Evolutionary conservation across 345 rosid species (phyloP).

Genomic region (sweet orange (Citrus sinensis)): DNA sequence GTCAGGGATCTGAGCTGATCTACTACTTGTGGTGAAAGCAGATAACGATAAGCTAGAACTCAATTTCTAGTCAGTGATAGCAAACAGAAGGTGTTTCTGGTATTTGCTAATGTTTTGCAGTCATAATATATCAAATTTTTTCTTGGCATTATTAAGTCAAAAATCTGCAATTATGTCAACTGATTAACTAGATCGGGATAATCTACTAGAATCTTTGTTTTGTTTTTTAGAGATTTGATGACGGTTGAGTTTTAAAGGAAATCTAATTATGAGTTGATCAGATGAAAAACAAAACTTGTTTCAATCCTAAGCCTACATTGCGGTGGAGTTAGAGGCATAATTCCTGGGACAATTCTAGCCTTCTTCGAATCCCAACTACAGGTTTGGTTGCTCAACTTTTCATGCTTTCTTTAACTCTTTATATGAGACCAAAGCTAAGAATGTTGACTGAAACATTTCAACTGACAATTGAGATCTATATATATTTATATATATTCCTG

Average conservation of each 20-base stretch:
- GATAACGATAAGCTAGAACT: not conserved
- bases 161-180: not conserved
- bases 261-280: not conserved
- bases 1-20: not conserved
- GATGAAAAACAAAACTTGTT: not conserved
- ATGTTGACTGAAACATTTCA: not conserved
- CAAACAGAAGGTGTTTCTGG: not conserved
- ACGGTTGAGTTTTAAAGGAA: not conserved
- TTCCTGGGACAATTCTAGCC: conserved; percentile 14
- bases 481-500: too few relatives aligned
- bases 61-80: not conserved
- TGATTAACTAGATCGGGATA: not conserved
- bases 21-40: too few relatives aligned
- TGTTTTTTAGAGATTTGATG: not conserved
- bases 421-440: not conserved
- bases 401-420: not conserved
- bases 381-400: not conserved
- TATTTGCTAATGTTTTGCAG: not conserved
- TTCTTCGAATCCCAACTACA: conserved; percentile 23
- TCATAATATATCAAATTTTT: not conserved
- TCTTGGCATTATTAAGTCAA: not conserved
- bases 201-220: not conserved
- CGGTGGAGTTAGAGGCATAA: conserved; percentile 19
- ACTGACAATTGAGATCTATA: too few relatives aligned
- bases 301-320: conserved; percentile 18